Conservation (phyloP, 73 alveolate species). For the Tetrahymena malaccensis region DNA sequence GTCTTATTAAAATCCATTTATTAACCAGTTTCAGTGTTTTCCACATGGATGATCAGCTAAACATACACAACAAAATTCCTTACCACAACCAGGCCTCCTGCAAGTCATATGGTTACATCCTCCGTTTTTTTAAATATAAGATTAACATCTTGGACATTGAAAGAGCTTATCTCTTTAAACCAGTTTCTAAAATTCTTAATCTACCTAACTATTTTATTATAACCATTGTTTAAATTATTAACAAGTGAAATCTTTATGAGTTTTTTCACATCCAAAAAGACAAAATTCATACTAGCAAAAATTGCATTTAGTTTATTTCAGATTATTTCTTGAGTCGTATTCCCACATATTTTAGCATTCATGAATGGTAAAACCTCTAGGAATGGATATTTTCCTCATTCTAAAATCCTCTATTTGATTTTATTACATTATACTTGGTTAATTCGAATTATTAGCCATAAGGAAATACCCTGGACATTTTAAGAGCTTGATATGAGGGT, state of each 20-base stretch:
- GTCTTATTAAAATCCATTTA: too few species aligned
- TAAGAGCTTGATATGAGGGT: neutral
- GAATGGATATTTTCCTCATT: neutral
- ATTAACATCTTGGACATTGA: neutral
- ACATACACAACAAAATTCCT: neutral
- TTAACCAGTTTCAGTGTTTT: neutral
- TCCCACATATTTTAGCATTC: neutral
- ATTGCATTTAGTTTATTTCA: neutral
- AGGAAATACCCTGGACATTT: neutral
- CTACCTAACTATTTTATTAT: neutral
- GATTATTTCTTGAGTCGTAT: neutral
- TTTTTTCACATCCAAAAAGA: neutral
- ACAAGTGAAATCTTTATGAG: neutral
- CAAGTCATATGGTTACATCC: neutral
- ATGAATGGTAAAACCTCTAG: neutral
- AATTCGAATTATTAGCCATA: neutral
- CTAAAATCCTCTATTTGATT: neutral
- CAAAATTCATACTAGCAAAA: neutral
- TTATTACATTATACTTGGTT: neutral
- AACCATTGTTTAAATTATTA: neutral
- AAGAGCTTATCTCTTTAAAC: neutral
- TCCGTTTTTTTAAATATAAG: neutral
- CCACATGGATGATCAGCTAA: neutral
- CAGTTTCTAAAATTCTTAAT: neutral
- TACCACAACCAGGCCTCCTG: neutral